Percentiles rank a stretch among this genome's conserved stretches.
Evolutionary conservation across 805 yeast genomes (phyloP).

Genomic region (Alloascoidea africana): DNA sequence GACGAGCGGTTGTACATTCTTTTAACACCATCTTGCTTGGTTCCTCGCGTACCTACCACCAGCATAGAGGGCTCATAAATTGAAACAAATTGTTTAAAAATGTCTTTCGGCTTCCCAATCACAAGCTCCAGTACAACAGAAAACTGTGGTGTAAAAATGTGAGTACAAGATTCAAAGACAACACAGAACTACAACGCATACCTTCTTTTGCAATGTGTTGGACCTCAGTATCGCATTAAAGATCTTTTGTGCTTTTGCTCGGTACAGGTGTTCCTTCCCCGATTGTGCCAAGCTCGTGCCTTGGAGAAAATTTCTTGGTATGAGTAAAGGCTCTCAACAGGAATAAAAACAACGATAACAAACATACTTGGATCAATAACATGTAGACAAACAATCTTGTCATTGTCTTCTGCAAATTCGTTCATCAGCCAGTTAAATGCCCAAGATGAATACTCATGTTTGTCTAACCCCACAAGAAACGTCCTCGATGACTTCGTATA

Average conservation of each 20-base stretch:
- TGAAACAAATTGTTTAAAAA: background rate
- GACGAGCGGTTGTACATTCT: background rate
- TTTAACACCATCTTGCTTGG: background rate
- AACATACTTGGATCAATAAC: constrained; percentile 1
- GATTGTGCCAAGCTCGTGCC: background rate
- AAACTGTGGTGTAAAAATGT: background rate
- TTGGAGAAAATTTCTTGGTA: background rate
- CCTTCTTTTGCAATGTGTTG: background rate
- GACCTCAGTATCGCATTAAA: background rate
- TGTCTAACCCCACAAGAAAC: background rate
- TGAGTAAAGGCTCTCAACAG: background rate
- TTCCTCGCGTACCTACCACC: background rate
- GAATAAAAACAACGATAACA: background rate
- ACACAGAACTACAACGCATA: background rate
- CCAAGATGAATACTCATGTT: background rate
- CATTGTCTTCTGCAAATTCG: background rate
- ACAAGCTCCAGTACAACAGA: constrained; percentile 1
- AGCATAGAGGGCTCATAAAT: background rate
- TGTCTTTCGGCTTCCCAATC: background rate
- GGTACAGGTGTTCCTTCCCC: background rate
- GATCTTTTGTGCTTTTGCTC: background rate
- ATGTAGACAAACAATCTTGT: background rate
- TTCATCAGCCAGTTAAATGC: background rate
- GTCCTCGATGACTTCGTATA: background rate
- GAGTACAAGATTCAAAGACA: background rate